Percentiles rank a stretch among this genome's conserved stretches.
Evolutionary conservation across 345 rosid species (phyloP).

Genomic region (Rhodamnia rubescens): DNA sequence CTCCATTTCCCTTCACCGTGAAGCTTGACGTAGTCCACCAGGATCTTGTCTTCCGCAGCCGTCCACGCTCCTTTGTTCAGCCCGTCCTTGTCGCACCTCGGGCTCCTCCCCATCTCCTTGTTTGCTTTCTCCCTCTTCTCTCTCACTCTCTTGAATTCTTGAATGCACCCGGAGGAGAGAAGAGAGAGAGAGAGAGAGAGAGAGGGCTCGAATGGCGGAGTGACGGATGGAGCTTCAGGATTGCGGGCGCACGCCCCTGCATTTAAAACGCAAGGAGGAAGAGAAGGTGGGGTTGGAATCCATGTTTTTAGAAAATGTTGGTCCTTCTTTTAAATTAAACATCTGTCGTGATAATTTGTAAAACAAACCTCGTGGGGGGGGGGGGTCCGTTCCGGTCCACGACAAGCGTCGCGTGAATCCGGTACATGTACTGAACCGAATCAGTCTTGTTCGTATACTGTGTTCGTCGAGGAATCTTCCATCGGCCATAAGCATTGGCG

Average conservation of each 20-base stretch:
- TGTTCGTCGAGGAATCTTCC: too few relatives aligned
- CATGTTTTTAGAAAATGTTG: too few relatives aligned
- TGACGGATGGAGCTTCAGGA: background rate
- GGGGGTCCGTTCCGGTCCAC: too few relatives aligned
- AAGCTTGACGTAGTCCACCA: slow-evolving; percentile 10
- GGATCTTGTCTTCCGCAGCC: slow-evolving; percentile 11
- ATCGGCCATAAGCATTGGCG: accelerated
- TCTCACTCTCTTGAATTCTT: background rate
- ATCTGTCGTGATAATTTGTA: too few relatives aligned
- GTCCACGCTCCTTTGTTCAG: slow-evolving; percentile 28
- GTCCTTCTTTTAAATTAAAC: too few relatives aligned
- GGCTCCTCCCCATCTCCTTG: slow-evolving; percentile 8
- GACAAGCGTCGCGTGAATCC: too few relatives aligned
- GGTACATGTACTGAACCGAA: too few relatives aligned
- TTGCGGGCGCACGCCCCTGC: background rate
- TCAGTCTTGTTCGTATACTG: accelerated
- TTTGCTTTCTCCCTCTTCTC: background rate
- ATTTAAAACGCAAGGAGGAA: background rate
- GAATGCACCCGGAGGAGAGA: background rate
- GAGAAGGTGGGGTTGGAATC: too few relatives aligned
- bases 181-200: background rate
- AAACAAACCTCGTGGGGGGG: too few relatives aligned
- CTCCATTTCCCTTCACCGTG: slow-evolving; percentile 29
- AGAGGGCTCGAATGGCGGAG: background rate
- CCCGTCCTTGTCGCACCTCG: slow-evolving; percentile 10